Conservation (phyloP, 2,329 filamentous ascomycete species). For the Fusarium penzigii region DNA sequence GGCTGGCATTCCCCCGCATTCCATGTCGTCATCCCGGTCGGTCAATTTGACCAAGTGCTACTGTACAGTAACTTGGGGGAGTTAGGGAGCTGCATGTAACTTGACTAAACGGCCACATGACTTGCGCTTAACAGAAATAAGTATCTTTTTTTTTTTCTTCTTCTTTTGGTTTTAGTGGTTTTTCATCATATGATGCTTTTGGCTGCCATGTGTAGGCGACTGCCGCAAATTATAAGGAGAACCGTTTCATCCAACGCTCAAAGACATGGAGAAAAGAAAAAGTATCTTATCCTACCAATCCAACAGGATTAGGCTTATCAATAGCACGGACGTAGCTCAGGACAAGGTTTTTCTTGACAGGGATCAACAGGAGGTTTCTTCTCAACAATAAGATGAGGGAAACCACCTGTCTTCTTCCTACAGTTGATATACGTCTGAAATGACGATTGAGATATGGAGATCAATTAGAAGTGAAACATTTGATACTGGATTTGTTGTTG, state of each 20-base stretch:
- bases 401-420: no score
- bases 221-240: no score
- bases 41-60: conserved; percentile 24
- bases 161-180: no score
- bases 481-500: background rate
- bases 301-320: background rate
- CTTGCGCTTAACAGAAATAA: background rate
- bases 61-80: conserved; percentile 13
- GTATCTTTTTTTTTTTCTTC: background rate
- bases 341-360: background rate
- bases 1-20: conserved; percentile 34
- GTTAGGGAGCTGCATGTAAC: no score
- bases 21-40: conserved; percentile 36
- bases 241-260: no score
- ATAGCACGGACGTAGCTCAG: background rate
- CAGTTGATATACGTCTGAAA: background rate
- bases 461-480: background rate
- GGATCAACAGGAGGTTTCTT: background rate
- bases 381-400: no score
- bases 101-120: background rate
- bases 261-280: no score
- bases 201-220: no score
- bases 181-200: no score
- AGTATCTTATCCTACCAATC: background rate
- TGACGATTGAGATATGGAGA: background rate